A percentile compares a stretch with the other conserved stretches of the same genome.
These are phyloP conservation scores for Puccinellia tenuiflora DNA, from an alignment of 176 grass and related monocot genomes.

Conservation along the genomic window DNA sequence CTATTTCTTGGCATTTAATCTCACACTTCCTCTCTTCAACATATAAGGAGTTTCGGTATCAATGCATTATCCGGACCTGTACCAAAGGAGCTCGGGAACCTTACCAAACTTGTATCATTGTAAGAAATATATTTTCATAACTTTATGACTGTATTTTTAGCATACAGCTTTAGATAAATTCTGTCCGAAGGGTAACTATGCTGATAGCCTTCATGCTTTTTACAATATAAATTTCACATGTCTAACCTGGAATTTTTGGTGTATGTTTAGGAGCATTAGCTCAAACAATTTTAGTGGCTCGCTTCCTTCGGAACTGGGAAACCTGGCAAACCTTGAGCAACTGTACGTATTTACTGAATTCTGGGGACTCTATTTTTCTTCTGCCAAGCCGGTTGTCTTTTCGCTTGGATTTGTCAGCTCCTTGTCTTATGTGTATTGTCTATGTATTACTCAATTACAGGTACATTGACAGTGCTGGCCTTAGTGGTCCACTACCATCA, in stretches of 20 bases:
- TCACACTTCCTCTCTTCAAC: constrained; percentile 3
- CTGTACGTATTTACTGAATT: too few species aligned
- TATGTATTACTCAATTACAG: too few species aligned
- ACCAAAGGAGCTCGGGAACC: constrained; percentile 73
- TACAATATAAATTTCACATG: neutral
- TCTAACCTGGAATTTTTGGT: neutral
- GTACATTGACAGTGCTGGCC: too few species aligned
- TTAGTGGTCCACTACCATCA: too few species aligned
- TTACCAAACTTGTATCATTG: constrained; percentile 40
- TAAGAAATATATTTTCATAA: constrained; percentile 19
- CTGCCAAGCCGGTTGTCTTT: too few species aligned
- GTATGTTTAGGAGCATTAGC: too few species aligned
- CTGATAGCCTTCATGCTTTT: neutral
- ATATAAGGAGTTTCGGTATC: constrained; percentile 46
- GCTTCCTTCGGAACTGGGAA: too few species aligned
- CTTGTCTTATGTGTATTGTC: too few species aligned
- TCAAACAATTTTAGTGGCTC: too few species aligned
- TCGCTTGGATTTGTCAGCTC: too few species aligned
- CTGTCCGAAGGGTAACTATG: neutral
- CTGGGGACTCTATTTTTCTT: too few species aligned
- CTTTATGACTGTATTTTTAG: neutral
- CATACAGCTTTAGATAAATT: neutral
- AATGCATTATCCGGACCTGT: constrained; percentile 79
- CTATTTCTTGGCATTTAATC: neutral
- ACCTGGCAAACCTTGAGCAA: too few species aligned